Evolutionary conservation across 73 alveolate genomes (phyloP).

Genomic region (Uronychia binucleata): DNA sequence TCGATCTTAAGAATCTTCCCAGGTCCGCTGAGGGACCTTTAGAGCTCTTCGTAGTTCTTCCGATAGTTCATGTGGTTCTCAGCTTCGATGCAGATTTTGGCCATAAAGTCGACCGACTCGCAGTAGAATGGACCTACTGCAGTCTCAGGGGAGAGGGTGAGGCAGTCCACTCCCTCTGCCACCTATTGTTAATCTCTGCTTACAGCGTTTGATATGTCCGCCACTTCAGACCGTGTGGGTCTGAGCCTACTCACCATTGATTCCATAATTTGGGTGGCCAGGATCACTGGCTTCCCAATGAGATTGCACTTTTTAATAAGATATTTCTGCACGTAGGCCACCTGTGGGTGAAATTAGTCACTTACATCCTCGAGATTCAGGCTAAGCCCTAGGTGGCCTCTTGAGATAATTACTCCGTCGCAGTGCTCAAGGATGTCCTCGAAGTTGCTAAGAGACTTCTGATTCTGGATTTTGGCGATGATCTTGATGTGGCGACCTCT

Average conservation of each 20-base stretch:
- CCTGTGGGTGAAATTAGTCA: neutral
- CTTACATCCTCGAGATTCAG: conserved; percentile 37
- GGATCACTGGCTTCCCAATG: conserved; percentile 61
- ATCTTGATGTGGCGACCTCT: conserved; percentile 53
- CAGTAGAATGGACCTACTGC: conserved; percentile 88
- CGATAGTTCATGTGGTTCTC: conserved; percentile 68
- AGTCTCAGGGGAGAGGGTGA: neutral
- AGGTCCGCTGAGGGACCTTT: no score
- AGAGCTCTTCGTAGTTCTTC: conserved; percentile 31
- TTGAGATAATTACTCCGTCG: conserved; percentile 54
- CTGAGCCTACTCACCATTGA: conserved; percentile 51
- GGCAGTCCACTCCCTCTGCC: neutral
- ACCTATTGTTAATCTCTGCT: neutral
- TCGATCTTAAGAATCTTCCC: no score
- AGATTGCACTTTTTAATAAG: conserved; percentile 33
- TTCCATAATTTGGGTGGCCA: conserved; percentile 58
- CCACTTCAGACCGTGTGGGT: conserved; percentile 71
- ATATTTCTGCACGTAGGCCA: conserved; percentile 46
- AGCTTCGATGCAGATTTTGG: conserved; percentile 77
- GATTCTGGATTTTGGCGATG: conserved; percentile 42
- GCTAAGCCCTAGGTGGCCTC: conserved; percentile 51
- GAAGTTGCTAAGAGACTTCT: conserved; percentile 38
- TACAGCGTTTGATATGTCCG: conserved; percentile 66
- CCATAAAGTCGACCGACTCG: conserved; percentile 83
- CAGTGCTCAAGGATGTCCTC: conserved; percentile 26